These are phyloP conservation scores for Marvania coccoides DNA, from an alignment of 139 green algal genomes.

Conservation along the genomic window DNA sequence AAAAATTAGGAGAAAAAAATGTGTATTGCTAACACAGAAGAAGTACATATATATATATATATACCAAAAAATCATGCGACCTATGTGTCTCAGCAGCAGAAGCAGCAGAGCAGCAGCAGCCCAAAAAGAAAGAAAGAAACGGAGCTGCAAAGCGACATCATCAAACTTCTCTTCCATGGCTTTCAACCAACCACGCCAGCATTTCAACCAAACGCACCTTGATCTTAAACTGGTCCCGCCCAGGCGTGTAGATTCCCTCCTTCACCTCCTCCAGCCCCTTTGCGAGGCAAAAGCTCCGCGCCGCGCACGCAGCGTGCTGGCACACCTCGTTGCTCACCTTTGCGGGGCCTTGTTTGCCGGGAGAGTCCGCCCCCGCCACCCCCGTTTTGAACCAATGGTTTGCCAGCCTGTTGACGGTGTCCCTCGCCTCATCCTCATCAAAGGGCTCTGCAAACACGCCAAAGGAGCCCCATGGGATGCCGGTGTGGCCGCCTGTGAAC, in stretches of 20 bases:
- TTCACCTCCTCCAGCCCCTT: conserved; percentile 27
- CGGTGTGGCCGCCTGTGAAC: conserved; percentile 23
- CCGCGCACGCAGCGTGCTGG: conserved; percentile 32
- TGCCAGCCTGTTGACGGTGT: conserved; percentile 4
- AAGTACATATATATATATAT: too few relatives aligned
- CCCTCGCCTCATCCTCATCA: conserved; percentile 1
- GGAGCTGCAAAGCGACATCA: too few relatives aligned
- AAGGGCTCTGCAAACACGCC: conserved; percentile 32
- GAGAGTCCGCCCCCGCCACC: neutral
- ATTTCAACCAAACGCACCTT: too few relatives aligned
- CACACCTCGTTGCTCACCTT: conserved; percentile 30
- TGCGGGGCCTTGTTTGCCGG: too few relatives aligned
- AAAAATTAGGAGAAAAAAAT: too few relatives aligned
- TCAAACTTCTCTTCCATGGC: too few relatives aligned
- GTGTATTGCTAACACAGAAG: too few relatives aligned
- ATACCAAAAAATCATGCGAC: too few relatives aligned
- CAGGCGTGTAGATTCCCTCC: conserved; percentile 16
- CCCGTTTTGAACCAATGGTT: conserved; percentile 7
- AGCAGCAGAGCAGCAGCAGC: too few relatives aligned
- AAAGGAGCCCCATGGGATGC: conserved; percentile 26
- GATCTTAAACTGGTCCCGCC: conserved; percentile 42
- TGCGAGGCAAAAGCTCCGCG: conserved; percentile 42
- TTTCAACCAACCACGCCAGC: too few relatives aligned
- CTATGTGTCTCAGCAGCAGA: too few relatives aligned
- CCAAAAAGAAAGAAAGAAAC: too few relatives aligned